Base-by-base conservation (phyloP, 371 early-diverging fungal genomes). In the Syncephalastrum sp. region DNA sequence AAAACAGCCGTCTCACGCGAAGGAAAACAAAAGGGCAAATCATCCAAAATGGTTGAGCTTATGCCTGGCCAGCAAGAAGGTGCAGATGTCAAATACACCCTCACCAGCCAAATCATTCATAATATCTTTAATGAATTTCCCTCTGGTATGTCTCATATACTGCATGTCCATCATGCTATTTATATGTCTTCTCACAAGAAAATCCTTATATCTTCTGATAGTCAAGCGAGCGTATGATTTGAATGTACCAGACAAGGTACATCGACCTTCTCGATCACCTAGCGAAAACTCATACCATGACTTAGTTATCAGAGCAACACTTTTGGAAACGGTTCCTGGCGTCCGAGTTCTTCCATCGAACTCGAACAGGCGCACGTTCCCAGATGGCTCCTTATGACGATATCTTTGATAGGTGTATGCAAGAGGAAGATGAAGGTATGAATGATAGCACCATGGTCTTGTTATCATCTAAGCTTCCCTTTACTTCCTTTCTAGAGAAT, bases 91-190 rank as follows among this genome's bases (percentile, higher is more conserved):
- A 94, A 90, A 62, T 93, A 90, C 67, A 91, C 88, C 1, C 82
- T 97, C 51, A 94, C 93, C 13, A 89, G 92, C 13, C 92, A 94
- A 50, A 87, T 91, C 19, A 93, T 95, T 42, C 88, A 92, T 50
- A 88, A 87, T 21, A 94, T 97, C 17, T 95, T 95, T 61, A 84
- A 87, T 15, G 92, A 95, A 59, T 93, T 88, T 60, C 97, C 97
- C 8, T 85, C 92, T 21, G 89, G 88, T 85, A 81, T 63, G 7
- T 42, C 25, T 7, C 21, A 21, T 21, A 21, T 21, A 21, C 21
- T 1, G 21, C 21, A 21, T 21, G 21, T 21, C 21, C 21, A 21
- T 21, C 2, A 21, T 21, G 21, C 21, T 1, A 21, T 52, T 16
- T 6, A 27, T 42, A 13, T 47, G 3, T 14, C 4, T 48, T 13